Evolutionary conservation across 1,284 basidiomycete species (phyloP), one percentile per base, ranked within the genome.

Genomic region (Bjerkandera adusta): DNA sequence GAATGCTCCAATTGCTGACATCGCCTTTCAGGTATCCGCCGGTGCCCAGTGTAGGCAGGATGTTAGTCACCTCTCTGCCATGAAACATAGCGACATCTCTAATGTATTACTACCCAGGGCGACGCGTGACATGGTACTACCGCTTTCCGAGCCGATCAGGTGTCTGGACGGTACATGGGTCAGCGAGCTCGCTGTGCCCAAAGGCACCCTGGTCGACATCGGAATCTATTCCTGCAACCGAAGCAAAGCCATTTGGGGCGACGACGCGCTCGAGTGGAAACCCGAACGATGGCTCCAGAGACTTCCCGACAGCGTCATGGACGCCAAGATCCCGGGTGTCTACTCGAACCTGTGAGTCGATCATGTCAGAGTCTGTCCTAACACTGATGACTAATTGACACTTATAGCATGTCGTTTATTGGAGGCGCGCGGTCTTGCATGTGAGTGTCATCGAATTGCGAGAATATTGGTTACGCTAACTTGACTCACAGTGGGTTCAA

Each of bases 141-240:
- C 60, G 59, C 55, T 56, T 18, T 55, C 55, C 24, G 36, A 60
- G 54, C 58, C 57, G 3, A 49, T 58, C 35, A 49, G 45, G 13
- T 52, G 52, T 24, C 30, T 55, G 3, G 53, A 58, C 34, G 75
- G 73, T 1, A 43, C 67, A 34, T 50, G 57, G 0, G 64, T 74
- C 5, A 60, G 68, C 36, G 62, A 64, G 22, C 58, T 83, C 32
- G 49, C 66, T 1, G 60, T 75, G 18, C 55, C 60, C 29, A 75
- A 76, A 52, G 76, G 73, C 8, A 74, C 57, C 21, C 47, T 48
- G 25, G 49, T 65, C 5, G 49, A 61, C 21, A 51, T 64, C 41
- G 59, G 59, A 38, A 54, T 62, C 22, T 48, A 57, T 24, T 58
- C 58, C 4, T 55, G 57, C n/a, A 63, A 65, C 46, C 57, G 57